A percentile compares a stretch with the other conserved stretches of the same genome.
phyloP scores from a whole-genome alignment of 805 yeast genomes.

The Wickerhamomyces sydowiorum region DNA sequence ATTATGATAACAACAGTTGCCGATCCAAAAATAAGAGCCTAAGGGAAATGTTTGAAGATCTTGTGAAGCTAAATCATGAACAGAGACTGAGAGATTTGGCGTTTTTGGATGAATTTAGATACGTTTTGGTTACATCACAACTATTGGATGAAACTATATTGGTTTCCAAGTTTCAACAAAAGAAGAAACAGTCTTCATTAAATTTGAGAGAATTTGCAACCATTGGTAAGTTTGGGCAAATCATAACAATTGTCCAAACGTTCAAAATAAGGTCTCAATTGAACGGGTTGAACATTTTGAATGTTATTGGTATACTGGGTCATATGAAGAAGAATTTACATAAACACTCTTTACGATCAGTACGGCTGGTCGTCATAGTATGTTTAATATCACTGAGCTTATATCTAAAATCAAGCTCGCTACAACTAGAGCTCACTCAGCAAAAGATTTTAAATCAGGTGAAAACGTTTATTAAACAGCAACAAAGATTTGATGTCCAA shows the following conservation, averaged over 20 bases:
- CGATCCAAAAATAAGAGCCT: slow-evolving; percentile 3
- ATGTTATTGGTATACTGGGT: neutral
- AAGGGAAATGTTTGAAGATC: slow-evolving; percentile 8
- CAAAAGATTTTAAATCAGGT: slow-evolving; percentile 8
- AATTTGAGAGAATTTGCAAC: neutral
- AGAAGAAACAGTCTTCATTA: slow-evolving; percentile 11
- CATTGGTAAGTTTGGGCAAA: neutral
- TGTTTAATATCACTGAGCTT: slow-evolving; percentile 3
- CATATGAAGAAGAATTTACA: slow-evolving; percentile 7
- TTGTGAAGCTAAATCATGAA: neutral
- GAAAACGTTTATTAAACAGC: slow-evolving; percentile 11
- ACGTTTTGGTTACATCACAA: slow-evolving; percentile 42
- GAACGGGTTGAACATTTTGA: neutral
- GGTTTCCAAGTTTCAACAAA: slow-evolving; percentile 18
- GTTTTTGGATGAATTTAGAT: slow-evolving; percentile 48
- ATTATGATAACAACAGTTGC: too few relatives aligned
- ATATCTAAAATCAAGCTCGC: slow-evolving; percentile 5
- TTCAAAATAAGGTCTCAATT: neutral
- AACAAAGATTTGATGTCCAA: slow-evolving; percentile 23
- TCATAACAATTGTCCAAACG: neutral
- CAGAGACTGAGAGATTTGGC: slow-evolving; percentile 3
- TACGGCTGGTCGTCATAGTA: slow-evolving; percentile 1
- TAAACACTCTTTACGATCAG: slow-evolving; percentile 6
- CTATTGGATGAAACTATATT: slow-evolving; percentile 35
- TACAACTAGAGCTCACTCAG: slow-evolving; percentile 7